These are phyloP conservation scores for Priceomyces medius DNA, from an alignment of 805 yeast genomes.

Conservation along the genomic window DNA sequence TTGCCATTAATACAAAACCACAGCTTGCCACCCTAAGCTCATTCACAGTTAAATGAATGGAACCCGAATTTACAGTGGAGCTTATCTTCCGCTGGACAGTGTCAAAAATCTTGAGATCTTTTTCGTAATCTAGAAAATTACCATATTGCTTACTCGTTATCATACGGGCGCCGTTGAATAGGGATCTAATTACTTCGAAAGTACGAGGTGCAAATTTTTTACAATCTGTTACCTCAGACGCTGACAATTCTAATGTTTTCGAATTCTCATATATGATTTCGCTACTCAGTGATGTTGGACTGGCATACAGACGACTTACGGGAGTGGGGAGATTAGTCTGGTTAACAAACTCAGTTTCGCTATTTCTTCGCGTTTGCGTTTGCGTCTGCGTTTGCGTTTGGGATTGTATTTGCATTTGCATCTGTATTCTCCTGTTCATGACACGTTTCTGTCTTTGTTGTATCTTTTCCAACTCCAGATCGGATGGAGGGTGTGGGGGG, in stretches of 20 bases:
- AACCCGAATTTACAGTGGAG: background rate
- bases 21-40: background rate
- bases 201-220: background rate
- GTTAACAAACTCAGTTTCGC: background rate
- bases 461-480: constrained; percentile 23
- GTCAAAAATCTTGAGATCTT: background rate
- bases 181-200: background rate
- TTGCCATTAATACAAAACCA: constrained; percentile 2
- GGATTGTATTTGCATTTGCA: no score
- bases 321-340: background rate
- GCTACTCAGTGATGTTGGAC: background rate
- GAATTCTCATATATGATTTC: background rate
- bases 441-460: constrained; percentile 1
- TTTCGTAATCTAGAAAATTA: background rate
- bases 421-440: background rate
- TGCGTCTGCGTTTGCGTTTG: no score
- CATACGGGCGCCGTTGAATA: background rate
- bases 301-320: background rate
- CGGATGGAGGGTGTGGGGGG: constrained; percentile 48
- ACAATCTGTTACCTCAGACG: background rate
- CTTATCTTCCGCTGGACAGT: background rate
- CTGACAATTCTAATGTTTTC: background rate
- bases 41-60: background rate
- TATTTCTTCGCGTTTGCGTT: no score
- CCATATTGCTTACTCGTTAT: background rate